A percentile compares a stretch with the other conserved stretches of the same genome.
Evolutionary conservation across 305 asterid species (phyloP).

Genomic region (Caryopteris hybrid): DNA sequence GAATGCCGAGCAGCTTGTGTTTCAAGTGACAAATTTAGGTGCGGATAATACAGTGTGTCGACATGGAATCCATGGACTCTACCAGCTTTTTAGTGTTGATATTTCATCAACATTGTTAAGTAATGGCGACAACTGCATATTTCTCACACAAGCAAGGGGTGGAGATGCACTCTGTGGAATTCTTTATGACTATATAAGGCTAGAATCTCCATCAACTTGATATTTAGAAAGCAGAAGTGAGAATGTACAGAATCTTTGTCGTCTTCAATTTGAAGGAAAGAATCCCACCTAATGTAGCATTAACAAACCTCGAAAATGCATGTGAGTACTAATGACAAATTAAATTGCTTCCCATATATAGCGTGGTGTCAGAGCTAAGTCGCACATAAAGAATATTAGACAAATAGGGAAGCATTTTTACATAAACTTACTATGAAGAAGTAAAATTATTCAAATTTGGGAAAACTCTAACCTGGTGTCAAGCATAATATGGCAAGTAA

Average conservation of each 20-base stretch:
- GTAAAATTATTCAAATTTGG: no score
- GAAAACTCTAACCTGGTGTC: no score
- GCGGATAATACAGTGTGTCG: conserved; percentile 40
- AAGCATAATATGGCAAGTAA: no score
- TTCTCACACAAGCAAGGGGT: conserved; percentile 42
- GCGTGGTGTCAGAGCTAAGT: no score
- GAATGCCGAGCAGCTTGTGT: conserved; percentile 30
- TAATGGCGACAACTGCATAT: conserved; percentile 36
- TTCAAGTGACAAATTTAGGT: conserved; percentile 42
- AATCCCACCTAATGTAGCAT: no score
- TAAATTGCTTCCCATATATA: no score
- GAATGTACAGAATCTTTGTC: not conserved
- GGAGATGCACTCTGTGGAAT: conserved; percentile 53
- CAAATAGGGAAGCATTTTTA: no score
- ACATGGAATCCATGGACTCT: conserved; percentile 53
- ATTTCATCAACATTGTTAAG: conserved; percentile 27
- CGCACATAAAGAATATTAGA: no score
- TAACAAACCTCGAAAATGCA: no score
- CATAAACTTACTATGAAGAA: no score
- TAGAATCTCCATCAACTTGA: conserved; percentile 41
- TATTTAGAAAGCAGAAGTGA: not conserved
- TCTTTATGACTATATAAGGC: conserved; percentile 42
- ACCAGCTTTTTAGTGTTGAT: conserved; percentile 35
- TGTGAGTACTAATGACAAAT: no score
- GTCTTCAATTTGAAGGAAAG: no score